A percentile compares a stretch with the other conserved stretches of the same genome.
phyloP scores from a whole-genome alignment of 345 rosid genomes.

The Hibiscus trionum region DNA sequence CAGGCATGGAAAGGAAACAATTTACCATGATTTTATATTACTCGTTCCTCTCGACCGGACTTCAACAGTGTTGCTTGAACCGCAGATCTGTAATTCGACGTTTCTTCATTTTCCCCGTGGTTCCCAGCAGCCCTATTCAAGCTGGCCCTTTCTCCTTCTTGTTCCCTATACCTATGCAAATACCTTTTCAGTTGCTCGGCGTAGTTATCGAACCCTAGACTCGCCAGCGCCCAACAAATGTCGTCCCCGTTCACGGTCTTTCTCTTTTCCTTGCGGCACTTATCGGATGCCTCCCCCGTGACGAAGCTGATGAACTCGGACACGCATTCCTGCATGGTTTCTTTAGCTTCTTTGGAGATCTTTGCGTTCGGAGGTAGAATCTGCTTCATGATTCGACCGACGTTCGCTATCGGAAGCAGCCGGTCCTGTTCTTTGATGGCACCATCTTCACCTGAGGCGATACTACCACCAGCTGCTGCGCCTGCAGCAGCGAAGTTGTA shows the following conservation, averaged over 20 bases:
- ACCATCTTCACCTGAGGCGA: conserved; percentile 30
- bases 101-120: conserved; percentile 6
- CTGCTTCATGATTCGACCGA: conserved; percentile 73
- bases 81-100: conserved; percentile 2
- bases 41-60: no score
- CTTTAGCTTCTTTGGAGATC: conserved; percentile 69
- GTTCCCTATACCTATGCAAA: conserved; percentile 39
- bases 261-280: conserved; percentile 68
- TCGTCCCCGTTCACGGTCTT: conserved; percentile 67
- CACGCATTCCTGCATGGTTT: conserved; percentile 73
- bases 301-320: conserved; percentile 77
- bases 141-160: conserved; percentile 48
- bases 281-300: conserved; percentile 64
- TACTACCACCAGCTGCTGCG: conserved; percentile 4
- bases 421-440: conserved; percentile 56
- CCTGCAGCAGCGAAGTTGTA: conserved; percentile 19
- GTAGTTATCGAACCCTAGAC: conserved; percentile 65
- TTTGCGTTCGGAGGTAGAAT: conserved; percentile 59
- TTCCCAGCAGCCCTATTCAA: conserved; percentile 18
- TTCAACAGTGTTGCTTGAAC: neutral
- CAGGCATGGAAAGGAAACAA: neutral
- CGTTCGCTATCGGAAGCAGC: conserved; percentile 64
- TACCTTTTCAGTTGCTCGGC: conserved; percentile 47
- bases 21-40: conserved; percentile 4
- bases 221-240: conserved; percentile 61